phyloP scores from a whole-genome alignment of 2,329 filamentous ascomycete genomes.

The Sporothrix curviconia region DNA sequence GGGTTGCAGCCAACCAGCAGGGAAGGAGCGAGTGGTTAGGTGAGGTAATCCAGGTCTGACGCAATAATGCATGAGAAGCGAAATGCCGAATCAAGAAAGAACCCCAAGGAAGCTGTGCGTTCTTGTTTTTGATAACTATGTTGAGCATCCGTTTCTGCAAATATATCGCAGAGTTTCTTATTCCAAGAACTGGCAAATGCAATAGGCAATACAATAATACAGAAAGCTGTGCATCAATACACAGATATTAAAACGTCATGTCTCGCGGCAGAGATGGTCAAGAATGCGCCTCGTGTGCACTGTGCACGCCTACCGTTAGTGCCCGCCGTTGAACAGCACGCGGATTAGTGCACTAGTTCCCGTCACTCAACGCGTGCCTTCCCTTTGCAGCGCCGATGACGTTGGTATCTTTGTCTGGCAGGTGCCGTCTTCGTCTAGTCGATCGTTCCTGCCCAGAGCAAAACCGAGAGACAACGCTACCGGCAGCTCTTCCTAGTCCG shows the following conservation, averaged over 20 bases:
- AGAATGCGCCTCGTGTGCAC: too few species aligned
- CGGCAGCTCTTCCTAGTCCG: too few species aligned
- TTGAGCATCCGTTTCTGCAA: too few species aligned
- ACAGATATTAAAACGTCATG: background rate
- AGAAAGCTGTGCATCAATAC: too few species aligned
- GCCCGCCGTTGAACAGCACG: background rate
- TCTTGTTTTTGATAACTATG: too few species aligned
- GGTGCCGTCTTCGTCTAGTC: background rate
- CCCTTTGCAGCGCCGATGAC: slow-evolving; percentile 4
- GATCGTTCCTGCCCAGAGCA: background rate
- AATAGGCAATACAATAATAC: too few species aligned
- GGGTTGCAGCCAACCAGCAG: background rate
- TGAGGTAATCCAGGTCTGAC: background rate
- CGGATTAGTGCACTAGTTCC: slow-evolving; percentile 7
- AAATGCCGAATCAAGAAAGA: background rate
- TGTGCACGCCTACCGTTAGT: background rate
- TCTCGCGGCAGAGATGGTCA: background rate
- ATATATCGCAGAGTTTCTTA: too few species aligned
- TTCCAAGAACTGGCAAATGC: too few species aligned
- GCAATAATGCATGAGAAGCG: slow-evolving; percentile 9
- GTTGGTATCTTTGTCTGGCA: slow-evolving; percentile 8
- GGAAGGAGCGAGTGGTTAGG: background rate
- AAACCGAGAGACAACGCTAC: background rate
- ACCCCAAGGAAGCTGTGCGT: background rate
- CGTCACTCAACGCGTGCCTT: background rate